Evolutionary conservation across 768 basidiomycete genomes (phyloP).

Genomic region (Phlegmacium glaucopus): DNA sequence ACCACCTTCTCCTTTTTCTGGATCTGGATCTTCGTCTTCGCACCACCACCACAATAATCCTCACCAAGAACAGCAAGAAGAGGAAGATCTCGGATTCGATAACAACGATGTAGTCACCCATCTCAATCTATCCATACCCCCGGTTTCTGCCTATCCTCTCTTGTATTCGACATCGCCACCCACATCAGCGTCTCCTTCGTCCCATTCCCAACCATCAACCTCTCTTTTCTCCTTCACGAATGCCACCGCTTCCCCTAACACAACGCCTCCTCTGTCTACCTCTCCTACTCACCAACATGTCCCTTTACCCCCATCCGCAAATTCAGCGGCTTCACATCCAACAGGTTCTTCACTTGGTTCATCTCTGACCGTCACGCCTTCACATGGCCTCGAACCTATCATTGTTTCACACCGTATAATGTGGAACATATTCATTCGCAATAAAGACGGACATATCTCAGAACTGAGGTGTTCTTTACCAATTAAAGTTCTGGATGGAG

Average conservation of each 20-base stretch:
- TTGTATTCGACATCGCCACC: neutral
- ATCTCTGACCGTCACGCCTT: constrained; percentile 52
- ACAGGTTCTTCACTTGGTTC: neutral
- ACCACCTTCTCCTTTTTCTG: no score
- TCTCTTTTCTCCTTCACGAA: constrained; percentile 28
- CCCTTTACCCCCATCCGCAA: constrained; percentile 38
- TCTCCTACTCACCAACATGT: constrained; percentile 30
- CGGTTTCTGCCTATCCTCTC: neutral
- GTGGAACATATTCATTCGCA: constrained; percentile 77
- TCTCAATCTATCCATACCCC: constrained; percentile 18
- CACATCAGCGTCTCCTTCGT: neutral
- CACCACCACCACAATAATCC: no score
- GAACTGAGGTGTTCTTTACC: constrained; percentile 95
- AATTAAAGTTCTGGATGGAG: constrained; percentile 74
- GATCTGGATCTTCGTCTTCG: no score
- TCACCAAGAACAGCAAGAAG: neutral
- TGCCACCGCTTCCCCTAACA: neutral
- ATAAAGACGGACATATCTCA: constrained; percentile 88
- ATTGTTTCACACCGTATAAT: constrained; percentile 73
- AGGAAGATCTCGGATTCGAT: constrained; percentile 8
- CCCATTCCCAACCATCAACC: constrained; percentile 1
- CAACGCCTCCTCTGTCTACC: neutral
- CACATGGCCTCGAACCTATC: constrained; percentile 75
- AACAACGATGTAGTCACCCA: constrained; percentile 51
- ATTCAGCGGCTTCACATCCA: neutral